phyloP scores from a whole-genome alignment of 169 alveolate species.

The Plasmodium ovale region DNA sequence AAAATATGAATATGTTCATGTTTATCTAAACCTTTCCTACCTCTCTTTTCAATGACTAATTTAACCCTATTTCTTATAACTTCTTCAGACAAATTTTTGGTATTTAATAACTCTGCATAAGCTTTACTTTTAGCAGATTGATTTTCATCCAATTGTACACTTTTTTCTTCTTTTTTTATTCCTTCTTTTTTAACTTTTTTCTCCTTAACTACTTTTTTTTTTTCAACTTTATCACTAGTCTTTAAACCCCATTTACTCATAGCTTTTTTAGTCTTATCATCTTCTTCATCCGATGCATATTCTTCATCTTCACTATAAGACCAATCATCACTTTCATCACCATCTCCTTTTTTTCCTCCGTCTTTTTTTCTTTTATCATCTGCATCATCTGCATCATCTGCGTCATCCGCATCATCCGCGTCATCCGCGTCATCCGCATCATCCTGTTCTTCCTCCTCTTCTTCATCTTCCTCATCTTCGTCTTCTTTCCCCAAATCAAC shows the following conservation, averaged over 20 bases:
- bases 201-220: conserved; percentile 71
- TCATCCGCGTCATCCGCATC: conserved; percentile 71
- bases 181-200: conserved; percentile 81
- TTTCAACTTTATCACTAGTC: conserved; percentile 79
- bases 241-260: conserved; percentile 91
- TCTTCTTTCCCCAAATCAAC: conserved; percentile 78
- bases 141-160: conserved; percentile 79
- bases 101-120: conserved; percentile 83
- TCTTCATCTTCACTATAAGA: conserved; percentile 86
- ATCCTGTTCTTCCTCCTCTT: conserved; percentile 72
- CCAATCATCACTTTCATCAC: conserved; percentile 87
- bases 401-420: conserved; percentile 27
- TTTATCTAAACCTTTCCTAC: conserved; percentile 91
- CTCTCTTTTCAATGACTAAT: conserved; percentile 90
- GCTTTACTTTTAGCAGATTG: conserved; percentile 80
- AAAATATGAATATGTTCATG: conserved; percentile 89
- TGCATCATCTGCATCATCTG: conserved; percentile 8
- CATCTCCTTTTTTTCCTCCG: conserved; percentile 22
- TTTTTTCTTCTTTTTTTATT: conserved; percentile 83
- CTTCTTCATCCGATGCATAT: conserved; percentile 83
- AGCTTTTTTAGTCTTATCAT: conserved; percentile 88
- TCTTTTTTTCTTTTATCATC: conserved; percentile 42
- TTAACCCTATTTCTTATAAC: conserved; percentile 86
- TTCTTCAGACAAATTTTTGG: conserved; percentile 86
- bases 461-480: conserved; percentile 81